Evolutionary conservation across 1,284 basidiomycete genomes (phyloP).

Genomic region (Fomitopsis palustris): DNA sequence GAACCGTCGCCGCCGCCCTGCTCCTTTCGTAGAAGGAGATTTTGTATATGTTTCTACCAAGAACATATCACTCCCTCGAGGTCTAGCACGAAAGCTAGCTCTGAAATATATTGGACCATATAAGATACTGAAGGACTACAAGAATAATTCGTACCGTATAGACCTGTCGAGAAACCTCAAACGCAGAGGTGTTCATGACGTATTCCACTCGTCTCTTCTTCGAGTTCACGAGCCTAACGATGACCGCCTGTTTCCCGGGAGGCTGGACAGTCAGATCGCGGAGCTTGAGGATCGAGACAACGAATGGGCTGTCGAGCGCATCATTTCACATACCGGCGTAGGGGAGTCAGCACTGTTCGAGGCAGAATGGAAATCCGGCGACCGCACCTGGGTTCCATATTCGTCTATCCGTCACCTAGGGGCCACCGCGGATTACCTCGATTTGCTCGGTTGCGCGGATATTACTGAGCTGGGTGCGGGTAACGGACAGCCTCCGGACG

Average conservation of each 20-base stretch:
- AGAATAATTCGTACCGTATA: slow-evolving; percentile 16
- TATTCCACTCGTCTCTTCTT: too few relatives aligned
- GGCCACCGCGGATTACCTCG: too few relatives aligned
- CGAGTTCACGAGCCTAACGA: too few relatives aligned
- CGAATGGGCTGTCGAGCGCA: slow-evolving; percentile 30
- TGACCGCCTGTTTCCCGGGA: slow-evolving; percentile 26
- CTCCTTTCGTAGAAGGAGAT: slow-evolving; percentile 17
- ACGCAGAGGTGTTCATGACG: slow-evolving; percentile 21
- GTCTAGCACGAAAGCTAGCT: slow-evolving; percentile 17
- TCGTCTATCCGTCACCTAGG: too few relatives aligned
- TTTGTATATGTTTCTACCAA: slow-evolving; percentile 15
- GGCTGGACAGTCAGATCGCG: slow-evolving; percentile 14
- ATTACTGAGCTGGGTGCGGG: too few relatives aligned
- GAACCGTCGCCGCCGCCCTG: slow-evolving; percentile 10
- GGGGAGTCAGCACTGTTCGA: slow-evolving; percentile 26
- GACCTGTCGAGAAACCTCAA: slow-evolving; percentile 24
- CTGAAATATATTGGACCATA: slow-evolving; percentile 26
- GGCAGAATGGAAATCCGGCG: slow-evolving; percentile 29
- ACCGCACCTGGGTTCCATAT: slow-evolving; percentile 30
- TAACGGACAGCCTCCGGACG: too few relatives aligned
- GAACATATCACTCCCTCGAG: too few relatives aligned
- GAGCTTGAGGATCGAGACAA: slow-evolving; percentile 10
- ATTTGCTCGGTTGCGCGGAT: too few relatives aligned
- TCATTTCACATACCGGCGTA: slow-evolving; percentile 25
- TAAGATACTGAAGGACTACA: neutral